phyloP scores from a whole-genome alignment of 305 asterid genomes.

The Salvia sclarea region DNA sequence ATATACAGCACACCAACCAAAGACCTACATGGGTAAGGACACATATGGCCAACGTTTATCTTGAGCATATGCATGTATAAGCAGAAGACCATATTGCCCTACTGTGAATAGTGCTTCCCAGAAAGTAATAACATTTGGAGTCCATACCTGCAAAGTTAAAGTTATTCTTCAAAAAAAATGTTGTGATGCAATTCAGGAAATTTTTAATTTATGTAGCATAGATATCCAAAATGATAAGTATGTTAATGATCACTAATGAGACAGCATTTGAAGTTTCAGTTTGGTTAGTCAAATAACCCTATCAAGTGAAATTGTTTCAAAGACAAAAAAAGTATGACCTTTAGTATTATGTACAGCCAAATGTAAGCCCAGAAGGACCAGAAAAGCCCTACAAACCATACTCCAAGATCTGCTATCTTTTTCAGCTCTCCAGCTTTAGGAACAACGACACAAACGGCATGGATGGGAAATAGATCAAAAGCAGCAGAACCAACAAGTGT shows the following conservation, averaged over 20 bases:
- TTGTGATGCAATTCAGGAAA: not conserved
- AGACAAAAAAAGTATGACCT: slow-evolving; percentile 48
- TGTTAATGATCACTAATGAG: not conserved
- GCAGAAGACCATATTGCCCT: slow-evolving; percentile 75
- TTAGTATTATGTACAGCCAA: slow-evolving; percentile 84
- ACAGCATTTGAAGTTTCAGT: not conserved
- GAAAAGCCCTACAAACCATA: slow-evolving; percentile 89
- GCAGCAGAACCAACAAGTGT: slow-evolving; percentile 99
- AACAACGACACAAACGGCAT: slow-evolving; percentile 92
- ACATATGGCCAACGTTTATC: slow-evolving; percentile 91
- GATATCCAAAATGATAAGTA: not conserved
- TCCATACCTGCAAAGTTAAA: slow-evolving; percentile 69
- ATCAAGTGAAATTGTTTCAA: slow-evolving; percentile 6
- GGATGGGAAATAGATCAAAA: slow-evolving; percentile 93
- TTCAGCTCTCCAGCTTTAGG: slow-evolving; percentile 88
- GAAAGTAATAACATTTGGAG: slow-evolving; percentile 73
- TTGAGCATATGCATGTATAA: slow-evolving; percentile 91
- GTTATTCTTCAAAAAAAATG: not conserved
- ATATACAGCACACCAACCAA: slow-evolving; percentile 26
- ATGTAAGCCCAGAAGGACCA: slow-evolving; percentile 99
- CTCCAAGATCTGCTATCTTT: slow-evolving; percentile 89
- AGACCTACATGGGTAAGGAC: slow-evolving; percentile 86
- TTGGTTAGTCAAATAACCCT: not conserved
- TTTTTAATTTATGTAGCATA: not conserved
- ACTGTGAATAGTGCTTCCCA: slow-evolving; percentile 86